Percentiles rank a stretch among this genome's conserved stretches.
Conservation (phyloP, 495 filamentous ascomycete species). For the Penicillium macrosclerotiorum region DNA sequence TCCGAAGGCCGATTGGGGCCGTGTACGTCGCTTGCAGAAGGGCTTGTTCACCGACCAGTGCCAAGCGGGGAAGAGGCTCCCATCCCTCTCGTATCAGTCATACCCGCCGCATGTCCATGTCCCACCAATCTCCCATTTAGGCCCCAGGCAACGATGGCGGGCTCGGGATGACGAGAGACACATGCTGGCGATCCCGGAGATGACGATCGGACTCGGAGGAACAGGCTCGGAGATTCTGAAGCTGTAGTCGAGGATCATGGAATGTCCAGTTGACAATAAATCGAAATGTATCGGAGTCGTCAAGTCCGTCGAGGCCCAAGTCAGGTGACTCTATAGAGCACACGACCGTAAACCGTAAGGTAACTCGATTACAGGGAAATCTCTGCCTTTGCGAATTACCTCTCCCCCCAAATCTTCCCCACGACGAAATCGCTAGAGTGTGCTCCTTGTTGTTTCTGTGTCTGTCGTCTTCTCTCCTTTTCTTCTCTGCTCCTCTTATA, state of each 20-base stretch:
- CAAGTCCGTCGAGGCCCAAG: not conserved
- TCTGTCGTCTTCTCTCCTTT: not conserved
- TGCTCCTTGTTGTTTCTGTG: constrained; percentile 1
- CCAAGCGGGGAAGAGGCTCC: not conserved
- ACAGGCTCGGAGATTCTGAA: too few relatives aligned
- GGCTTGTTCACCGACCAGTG: not conserved
- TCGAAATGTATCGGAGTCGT: too few relatives aligned
- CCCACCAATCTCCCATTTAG: not conserved
- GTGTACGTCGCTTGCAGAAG: too few relatives aligned
- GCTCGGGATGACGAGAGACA: not conserved
- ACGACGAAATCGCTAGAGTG: constrained; percentile 1
- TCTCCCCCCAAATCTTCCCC: too few relatives aligned
- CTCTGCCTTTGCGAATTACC: constrained; percentile 9
- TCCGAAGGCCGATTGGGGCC: too few relatives aligned
- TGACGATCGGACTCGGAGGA: too few relatives aligned
- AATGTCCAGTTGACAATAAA: too few relatives aligned
- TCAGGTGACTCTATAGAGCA: constrained; percentile 10
- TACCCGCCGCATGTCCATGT: too few relatives aligned
- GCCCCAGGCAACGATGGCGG: not conserved
- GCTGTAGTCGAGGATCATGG: too few relatives aligned
- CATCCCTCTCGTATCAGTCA: too few relatives aligned
- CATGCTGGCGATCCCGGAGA: too few relatives aligned
- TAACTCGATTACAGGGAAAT: constrained; percentile 20
- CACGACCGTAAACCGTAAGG: constrained; percentile 13
- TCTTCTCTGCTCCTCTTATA: constrained; percentile 1